Conservation (phyloP, 2,329 filamentous ascomycete genomes). For the Pseudogymnoascus verrucosus region DNA sequence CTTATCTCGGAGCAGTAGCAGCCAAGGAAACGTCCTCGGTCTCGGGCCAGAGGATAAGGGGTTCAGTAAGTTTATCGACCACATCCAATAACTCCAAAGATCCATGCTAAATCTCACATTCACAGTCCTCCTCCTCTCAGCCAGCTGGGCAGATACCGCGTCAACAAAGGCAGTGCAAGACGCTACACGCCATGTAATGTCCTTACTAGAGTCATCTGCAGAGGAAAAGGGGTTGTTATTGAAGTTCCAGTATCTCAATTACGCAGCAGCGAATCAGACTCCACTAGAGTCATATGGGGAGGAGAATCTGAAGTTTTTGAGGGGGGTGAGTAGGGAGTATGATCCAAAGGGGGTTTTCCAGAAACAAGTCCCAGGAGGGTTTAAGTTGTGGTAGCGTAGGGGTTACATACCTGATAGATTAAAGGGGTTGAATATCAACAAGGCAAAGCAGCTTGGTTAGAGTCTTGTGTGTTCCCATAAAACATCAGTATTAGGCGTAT, state of each 20-base stretch:
- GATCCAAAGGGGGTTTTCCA: constrained; percentile 24
- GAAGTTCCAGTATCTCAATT: constrained; percentile 14
- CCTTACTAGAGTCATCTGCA: not conserved
- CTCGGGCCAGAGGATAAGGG: not conserved
- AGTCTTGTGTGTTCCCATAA: not conserved
- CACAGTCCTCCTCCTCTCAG: not conserved
- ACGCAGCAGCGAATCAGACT: not conserved
- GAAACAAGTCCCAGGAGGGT: constrained; percentile 20
- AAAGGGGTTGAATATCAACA: not conserved
- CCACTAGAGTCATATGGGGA: constrained; percentile 11
- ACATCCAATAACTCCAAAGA: not conserved
- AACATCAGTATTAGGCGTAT: not conserved
- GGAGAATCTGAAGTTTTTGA: constrained; percentile 13
- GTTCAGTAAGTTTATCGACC: not conserved
- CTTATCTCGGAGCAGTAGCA: not conserved
- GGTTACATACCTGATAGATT: not conserved
- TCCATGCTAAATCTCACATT: not conserved
- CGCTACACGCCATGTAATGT: not conserved
- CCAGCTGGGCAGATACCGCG: not conserved
- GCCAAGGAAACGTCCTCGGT: not conserved
- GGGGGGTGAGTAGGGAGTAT: constrained; percentile 20
- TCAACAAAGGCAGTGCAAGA: not conserved
- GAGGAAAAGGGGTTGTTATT: not conserved
- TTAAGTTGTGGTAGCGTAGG: constrained; percentile 16
- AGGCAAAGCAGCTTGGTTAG: not conserved